phyloP scores from a whole-genome alignment of 1,284 basidiomycete species.

The Tausonia pullulans region DNA sequence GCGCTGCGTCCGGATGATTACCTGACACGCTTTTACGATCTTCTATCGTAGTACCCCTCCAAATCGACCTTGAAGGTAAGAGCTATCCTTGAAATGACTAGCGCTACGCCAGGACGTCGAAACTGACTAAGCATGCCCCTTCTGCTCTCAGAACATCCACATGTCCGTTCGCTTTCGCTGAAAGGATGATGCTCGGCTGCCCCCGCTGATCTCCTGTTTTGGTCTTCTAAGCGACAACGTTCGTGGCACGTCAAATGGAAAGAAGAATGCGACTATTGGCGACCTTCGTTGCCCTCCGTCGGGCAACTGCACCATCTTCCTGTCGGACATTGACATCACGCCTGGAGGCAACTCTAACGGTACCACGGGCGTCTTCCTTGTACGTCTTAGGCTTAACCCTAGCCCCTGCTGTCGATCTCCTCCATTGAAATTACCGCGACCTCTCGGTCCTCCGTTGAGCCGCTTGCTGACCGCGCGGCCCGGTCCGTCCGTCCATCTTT shows the following conservation, averaged over 20 bases:
- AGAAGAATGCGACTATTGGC: conserved; percentile 8
- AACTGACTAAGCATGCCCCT: no score
- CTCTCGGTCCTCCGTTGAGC: no score
- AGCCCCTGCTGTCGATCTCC: no score
- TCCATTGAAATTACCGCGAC: no score
- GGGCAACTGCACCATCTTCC: conserved; percentile 15
- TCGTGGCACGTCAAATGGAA: conserved; percentile 10
- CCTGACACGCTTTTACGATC: background rate
- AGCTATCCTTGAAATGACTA: no score
- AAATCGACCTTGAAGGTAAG: conserved; percentile 5
- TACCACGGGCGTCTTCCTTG: no score
- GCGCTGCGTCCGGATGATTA: no score
- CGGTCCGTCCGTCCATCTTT: background rate
- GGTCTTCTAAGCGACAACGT: conserved; percentile 3
- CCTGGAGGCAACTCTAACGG: background rate
- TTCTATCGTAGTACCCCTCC: conserved; percentile 10
- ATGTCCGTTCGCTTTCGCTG: background rate
- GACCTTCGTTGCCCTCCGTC: conserved; percentile 9
- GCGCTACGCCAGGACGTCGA: no score
- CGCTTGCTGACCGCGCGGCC: no score
- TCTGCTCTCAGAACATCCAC: conserved; percentile 2
- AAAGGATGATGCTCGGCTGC: no score
- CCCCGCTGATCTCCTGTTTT: no score
- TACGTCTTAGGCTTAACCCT: no score
- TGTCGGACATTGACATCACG: conserved; percentile 15